Conservation (phyloP, 1,284 basidiomycete genomes). For the Ustilago tritici region DNA sequence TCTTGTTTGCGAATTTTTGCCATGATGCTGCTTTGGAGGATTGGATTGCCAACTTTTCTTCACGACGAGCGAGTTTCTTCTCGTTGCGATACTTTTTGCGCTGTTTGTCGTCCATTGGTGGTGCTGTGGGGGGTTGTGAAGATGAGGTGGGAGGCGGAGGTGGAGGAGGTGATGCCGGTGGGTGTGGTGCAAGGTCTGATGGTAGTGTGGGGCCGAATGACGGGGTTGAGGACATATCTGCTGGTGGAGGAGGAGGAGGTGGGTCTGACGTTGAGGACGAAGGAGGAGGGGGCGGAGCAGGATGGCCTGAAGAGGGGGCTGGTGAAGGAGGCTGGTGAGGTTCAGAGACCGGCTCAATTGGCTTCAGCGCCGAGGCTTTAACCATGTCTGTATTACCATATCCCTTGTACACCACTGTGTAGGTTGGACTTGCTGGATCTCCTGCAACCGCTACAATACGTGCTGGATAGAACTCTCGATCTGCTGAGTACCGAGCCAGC, state of each 20-base stretch:
- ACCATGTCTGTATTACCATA: slow-evolving; percentile 95
- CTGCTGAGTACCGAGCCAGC: slow-evolving; percentile 80
- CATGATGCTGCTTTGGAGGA: slow-evolving; percentile 88
- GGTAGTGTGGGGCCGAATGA: slow-evolving; percentile 70
- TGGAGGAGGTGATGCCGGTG: neutral
- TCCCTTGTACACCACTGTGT: slow-evolving; percentile 92
- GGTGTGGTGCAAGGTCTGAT: slow-evolving; percentile 6
- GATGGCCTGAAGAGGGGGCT: slow-evolving; percentile 1
- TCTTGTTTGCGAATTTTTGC: slow-evolving; percentile 99
- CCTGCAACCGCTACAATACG: slow-evolving; percentile 78
- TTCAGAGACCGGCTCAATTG: neutral
- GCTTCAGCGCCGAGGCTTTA: slow-evolving; percentile 79
- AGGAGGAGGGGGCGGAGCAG: slow-evolving; percentile 2
- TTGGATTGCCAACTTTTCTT: slow-evolving; percentile 90
- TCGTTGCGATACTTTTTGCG: slow-evolving; percentile 85
- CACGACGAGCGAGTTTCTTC: slow-evolving; percentile 88
- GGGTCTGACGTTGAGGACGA: neutral
- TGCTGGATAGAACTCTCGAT: slow-evolving; percentile 60
- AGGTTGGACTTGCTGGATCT: slow-evolving; percentile 84
- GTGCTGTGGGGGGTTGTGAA: neutral
- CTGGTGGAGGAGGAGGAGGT: slow-evolving; percentile 70
- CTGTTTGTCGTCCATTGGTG: slow-evolving; percentile 23
- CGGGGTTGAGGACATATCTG: slow-evolving; percentile 71
- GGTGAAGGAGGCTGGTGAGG: slow-evolving; percentile 22
- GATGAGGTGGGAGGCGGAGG: neutral